These are phyloP conservation scores for Papilionanthe hybrid DNA, from an alignment of 116 monocot genomes.

Conservation along the genomic window DNA sequence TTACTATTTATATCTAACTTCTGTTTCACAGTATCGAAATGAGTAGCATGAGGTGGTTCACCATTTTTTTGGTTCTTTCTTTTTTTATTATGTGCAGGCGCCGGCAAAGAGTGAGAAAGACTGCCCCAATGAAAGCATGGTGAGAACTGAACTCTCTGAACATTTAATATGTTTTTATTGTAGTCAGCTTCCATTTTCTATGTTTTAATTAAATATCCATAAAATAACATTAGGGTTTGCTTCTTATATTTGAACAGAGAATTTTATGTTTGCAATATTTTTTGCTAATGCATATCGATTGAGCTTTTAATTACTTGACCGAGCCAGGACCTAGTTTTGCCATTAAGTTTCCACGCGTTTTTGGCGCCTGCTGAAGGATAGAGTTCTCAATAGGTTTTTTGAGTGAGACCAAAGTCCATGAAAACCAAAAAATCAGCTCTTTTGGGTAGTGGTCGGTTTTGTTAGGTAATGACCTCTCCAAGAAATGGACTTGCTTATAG, in stretches of 20 bases:
- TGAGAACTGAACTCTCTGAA: constrained; percentile 15
- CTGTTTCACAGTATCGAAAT: background rate
- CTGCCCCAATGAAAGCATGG: constrained; percentile 87
- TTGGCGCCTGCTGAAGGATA: background rate
- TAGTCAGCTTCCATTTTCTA: background rate
- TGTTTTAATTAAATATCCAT: background rate
- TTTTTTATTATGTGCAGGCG: constrained; percentile 40
- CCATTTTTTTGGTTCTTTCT: background rate
- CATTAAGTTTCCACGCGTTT: background rate
- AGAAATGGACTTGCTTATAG: background rate
- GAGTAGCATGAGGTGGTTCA: background rate
- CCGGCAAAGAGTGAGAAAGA: constrained; percentile 98
- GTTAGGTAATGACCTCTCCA: background rate
- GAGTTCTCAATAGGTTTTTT: background rate
- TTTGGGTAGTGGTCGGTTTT: background rate
- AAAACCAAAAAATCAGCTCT: background rate
- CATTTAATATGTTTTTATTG: background rate
- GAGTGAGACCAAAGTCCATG: background rate
- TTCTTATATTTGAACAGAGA: background rate
- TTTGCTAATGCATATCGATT: background rate
- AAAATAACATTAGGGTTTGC: too few species aligned
- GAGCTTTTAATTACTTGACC: background rate
- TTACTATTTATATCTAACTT: background rate
- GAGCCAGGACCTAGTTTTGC: background rate
- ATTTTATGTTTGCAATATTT: background rate